phyloP scores from a whole-genome alignment of 805 yeast genomes.

The Yarrowia keelungensis region DNA sequence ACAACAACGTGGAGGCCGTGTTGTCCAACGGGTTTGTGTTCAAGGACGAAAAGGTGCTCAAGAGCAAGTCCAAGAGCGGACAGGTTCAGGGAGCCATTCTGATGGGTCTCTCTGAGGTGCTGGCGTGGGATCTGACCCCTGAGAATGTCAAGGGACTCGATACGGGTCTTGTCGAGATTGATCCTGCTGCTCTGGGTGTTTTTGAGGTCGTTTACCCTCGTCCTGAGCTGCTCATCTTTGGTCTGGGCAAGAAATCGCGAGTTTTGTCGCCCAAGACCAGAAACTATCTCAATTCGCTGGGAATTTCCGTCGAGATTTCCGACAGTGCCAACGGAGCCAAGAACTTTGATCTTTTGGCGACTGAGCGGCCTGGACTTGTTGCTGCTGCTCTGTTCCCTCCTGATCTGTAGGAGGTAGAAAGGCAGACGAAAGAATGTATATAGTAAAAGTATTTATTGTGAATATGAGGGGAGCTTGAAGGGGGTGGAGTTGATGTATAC shows the following conservation, averaged over 20 bases:
- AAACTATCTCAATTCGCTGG: conserved; percentile 59
- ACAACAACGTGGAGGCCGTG: conserved; percentile 60
- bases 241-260: conserved; percentile 70
- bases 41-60: conserved; percentile 59
- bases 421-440: conserved; percentile 6
- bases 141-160: conserved; percentile 55
- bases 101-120: conserved; percentile 58
- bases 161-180: conserved; percentile 62
- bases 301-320: conserved; percentile 73
- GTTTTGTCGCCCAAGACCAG: conserved; percentile 65
- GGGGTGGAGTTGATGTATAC: too few relatives aligned
- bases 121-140: conserved; percentile 60
- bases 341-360: conserved; percentile 75
- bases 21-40: conserved; percentile 65
- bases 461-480: too few relatives aligned
- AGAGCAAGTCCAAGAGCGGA: conserved; percentile 46
- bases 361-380: conserved; percentile 78
- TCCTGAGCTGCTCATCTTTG: conserved; percentile 77
- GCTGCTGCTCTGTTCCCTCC: conserved; percentile 79
- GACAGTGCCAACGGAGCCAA: conserved; percentile 70
- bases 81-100: conserved; percentile 45
- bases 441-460: conserved; percentile 32
- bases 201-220: conserved; percentile 69
- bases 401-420: conserved; percentile 52
- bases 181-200: conserved; percentile 55